Base-by-base conservation (phyloP, 805 yeast species). In the Saccharomycopsis malanga region DNA sequence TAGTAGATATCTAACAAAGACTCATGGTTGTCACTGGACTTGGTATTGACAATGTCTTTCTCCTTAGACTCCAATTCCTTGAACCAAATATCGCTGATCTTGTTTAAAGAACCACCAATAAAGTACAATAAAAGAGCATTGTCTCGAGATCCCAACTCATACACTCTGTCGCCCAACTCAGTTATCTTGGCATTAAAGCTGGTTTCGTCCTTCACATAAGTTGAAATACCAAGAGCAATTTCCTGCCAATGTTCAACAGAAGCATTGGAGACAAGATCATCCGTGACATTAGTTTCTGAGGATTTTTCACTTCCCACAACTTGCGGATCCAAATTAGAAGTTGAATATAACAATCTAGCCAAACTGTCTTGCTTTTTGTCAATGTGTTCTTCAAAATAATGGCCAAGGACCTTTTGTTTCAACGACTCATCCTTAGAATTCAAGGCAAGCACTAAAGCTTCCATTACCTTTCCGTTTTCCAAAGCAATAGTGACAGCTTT, bases 221-320 rank as follows among this genome's bases (percentile, higher is more conserved):
- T 74, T 45, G 78, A 62, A 47, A 89, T 74, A 14, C 87, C 74
- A 37, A 75, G 69, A n/a, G 88, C 86, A 55, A 85, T 79, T 37
- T 80, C 81, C 56, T 78, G 83, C 98, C 98, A 93, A 54, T 85
- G 80, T 3, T 71, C 57, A 34, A 89, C 79, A 58, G 85, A 83
- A 25, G 85, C 83, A 59, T 89, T 81, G 39, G 74, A 72, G 25
- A 88, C 93, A 52, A 93, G 61, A 30, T 69, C 68, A 9, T 32
- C 18, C 4, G 15, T 3, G 15, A 18, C 15, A 4, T 23, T 5
- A 2, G 21, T 21, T 22, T 40, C 22, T 7, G 14, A 39, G 22
- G 20, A 22, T 14, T 42, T 21, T 21, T 17, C 39, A 32, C 24
- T 10, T 25, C 75, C 69, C 1, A 86, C 71, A 12, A 79, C 74